Evolutionary conservation across 371 early-diverging fungal species (phyloP).

Genomic region (Mortierella sp.): DNA sequence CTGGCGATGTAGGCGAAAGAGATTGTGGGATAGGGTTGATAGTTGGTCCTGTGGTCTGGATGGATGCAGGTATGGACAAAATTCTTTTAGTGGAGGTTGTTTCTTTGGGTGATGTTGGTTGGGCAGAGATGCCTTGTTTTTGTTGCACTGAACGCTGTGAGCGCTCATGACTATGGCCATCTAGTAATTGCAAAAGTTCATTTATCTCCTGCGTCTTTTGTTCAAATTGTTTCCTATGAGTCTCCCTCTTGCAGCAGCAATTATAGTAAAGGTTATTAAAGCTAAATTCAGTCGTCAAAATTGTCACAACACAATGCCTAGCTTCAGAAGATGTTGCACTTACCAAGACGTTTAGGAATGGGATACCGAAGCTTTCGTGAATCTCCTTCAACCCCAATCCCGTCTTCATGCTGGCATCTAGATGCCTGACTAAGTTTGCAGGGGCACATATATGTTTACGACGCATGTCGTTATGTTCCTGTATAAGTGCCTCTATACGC

Average conservation of each 20-base stretch:
- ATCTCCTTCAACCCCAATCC: slow-evolving; percentile 75
- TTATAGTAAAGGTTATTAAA: background rate
- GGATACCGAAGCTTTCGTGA: slow-evolving; percentile 72
- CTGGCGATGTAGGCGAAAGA: slow-evolving; percentile 40
- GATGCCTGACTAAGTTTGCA: slow-evolving; percentile 72
- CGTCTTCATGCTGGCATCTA: slow-evolving; percentile 70
- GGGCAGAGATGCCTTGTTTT: background rate
- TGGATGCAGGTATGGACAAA: slow-evolving; percentile 60
- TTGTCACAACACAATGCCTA: background rate
- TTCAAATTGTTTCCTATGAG: slow-evolving; percentile 69
- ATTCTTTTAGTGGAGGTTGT: slow-evolving; percentile 35
- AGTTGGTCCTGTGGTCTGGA: slow-evolving; percentile 52
- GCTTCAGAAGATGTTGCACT: background rate
- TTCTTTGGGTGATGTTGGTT: slow-evolving; percentile 5
- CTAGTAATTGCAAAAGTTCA: slow-evolving; percentile 56
- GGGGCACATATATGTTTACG: slow-evolving; percentile 37
- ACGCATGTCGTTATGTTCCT: slow-evolving; percentile 33
- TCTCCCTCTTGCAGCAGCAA: slow-evolving; percentile 60
- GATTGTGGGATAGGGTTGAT: slow-evolving; percentile 44
- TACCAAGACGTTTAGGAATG: slow-evolving; percentile 74
- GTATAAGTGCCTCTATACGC: slow-evolving; percentile 39
- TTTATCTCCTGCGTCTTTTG: slow-evolving; percentile 65
- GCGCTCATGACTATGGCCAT: slow-evolving; percentile 37
- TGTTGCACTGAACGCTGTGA: background rate
- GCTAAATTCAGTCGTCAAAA: background rate